Base-by-base conservation (phyloP, 805 yeast genomes). In the Jamesozyma gamospora region DNA sequence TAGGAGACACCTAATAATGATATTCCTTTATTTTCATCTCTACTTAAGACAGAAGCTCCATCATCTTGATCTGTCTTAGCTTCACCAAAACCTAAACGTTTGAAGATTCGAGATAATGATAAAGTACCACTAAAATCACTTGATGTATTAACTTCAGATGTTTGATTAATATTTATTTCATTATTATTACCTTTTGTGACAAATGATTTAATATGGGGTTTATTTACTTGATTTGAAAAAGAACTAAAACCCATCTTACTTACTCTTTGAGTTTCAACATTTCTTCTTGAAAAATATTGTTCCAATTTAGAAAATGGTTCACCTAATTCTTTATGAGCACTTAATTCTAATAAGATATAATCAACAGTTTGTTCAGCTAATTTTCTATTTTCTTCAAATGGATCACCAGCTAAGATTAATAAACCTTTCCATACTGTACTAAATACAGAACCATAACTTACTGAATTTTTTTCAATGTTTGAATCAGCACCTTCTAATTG, bases 351-450 rank as follows among this genome's bases (percentile, higher is more conserved):
- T 58, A 83, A 65, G 17, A 87, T 77, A 44, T 71, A 76, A 56
- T 87, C 96, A 15, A 86, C 79, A 12, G 86, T 72, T 24, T 72
- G 75, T 40, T 78, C 79, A 0, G 96, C 90, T 43, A 75, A 67
- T 35, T 72, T 72, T 42, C 74, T 76, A 6, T 88, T 87, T 58
- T 86, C 95, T 28, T 72, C 63, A 58, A 82, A 92, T 0, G 97
- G 95, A 59, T 92, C 98, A 47, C 82, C 87, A 1, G 94, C 74
- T 24, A 86, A 61, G 21, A 85, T 77, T 35, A 92, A 65, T 27
- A 90, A 58, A 0, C 90, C 78, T 48, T 86, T 83, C 96, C 97
- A 92, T 8, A 82, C 75, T 1, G 94, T 82, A 40, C 85, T 74
- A 57, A 82, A 85, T 8, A 86, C 72, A 0, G 95, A 80, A 1